Conservation (phyloP, 208 protist species). For the Crithidia acanthocephali region DNA sequence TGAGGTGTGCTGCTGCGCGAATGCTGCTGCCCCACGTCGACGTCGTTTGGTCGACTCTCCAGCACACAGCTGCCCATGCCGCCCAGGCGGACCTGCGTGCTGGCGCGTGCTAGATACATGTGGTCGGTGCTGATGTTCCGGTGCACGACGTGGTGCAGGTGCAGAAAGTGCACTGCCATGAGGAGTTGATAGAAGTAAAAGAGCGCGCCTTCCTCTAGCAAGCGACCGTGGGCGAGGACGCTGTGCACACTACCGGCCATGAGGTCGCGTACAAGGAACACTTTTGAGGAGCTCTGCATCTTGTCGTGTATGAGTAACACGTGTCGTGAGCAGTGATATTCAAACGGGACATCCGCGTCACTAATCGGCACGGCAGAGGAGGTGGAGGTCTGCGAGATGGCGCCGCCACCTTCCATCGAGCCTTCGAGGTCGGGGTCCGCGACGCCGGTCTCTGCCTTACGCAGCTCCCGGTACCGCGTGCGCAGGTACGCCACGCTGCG, state of each 20-base stretch:
- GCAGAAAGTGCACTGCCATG: slow-evolving; percentile 78
- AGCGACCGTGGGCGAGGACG: slow-evolving; percentile 49
- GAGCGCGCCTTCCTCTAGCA: slow-evolving; percentile 64
- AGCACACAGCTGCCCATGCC: slow-evolving; percentile 76
- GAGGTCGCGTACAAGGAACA: slow-evolving; percentile 37
- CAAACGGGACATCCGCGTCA: slow-evolving; percentile 29
- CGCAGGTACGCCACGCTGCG: slow-evolving; percentile 21
- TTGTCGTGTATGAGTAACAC: slow-evolving; percentile 42
- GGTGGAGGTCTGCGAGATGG: slow-evolving; percentile 20
- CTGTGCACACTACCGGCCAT: slow-evolving; percentile 67
- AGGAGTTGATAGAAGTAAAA: slow-evolving; percentile 91
- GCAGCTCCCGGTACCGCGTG: slow-evolving; percentile 17
- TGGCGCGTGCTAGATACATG: slow-evolving; percentile 75
- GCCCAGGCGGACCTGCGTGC: slow-evolving; percentile 73
- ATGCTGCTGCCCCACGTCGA: slow-evolving; percentile 14
- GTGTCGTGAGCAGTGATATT: slow-evolving; percentile 30
- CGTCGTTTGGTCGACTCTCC: slow-evolving; percentile 10
- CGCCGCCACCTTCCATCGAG: slow-evolving; percentile 8
- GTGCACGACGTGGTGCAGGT: slow-evolving; percentile 40
- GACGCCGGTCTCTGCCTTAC: slow-evolving; percentile 11
- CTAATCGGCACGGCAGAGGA: slow-evolving; percentile 10
- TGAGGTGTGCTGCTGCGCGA: slow-evolving; percentile 31
- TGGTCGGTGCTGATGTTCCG: slow-evolving; percentile 48
- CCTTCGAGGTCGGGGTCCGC: slow-evolving; percentile 19
- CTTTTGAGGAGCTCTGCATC: slow-evolving; percentile 39